Evolutionary conservation across 2,329 filamentous ascomycete genomes (phyloP).

Genomic region (Balansia obtecta): DNA sequence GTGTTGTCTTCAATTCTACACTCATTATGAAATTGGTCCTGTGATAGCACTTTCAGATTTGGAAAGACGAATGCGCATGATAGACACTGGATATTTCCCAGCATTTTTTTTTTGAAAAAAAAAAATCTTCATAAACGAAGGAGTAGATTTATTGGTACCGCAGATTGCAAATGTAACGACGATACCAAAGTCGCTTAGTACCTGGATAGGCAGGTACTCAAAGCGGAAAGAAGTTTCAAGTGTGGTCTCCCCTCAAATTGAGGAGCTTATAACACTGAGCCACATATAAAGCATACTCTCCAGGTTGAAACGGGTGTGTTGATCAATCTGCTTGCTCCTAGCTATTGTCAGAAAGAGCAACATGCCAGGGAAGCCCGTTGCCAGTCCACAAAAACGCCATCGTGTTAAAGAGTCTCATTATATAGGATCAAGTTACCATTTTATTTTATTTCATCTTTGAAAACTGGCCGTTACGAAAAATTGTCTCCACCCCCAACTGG

Average conservation of each 20-base stretch:
- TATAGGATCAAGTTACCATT: not conserved
- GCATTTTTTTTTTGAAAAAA: no score
- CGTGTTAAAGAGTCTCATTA: conserved; percentile 9
- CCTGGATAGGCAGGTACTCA: no score
- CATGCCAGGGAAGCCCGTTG: not conserved
- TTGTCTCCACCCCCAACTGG: conserved; percentile 17
- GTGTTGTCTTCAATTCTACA: not conserved
- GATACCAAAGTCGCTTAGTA: no score
- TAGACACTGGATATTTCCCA: no score
- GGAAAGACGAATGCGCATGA: not conserved
- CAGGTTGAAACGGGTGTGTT: conserved; percentile 13
- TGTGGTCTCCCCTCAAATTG: not conserved
- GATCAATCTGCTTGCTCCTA: conserved; percentile 5
- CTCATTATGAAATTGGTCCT: not conserved
- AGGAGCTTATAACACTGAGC: not conserved
- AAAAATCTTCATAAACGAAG: no score
- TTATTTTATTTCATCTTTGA: not conserved
- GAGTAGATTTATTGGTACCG: no score
- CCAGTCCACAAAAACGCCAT: conserved; percentile 9
- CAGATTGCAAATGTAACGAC: no score
- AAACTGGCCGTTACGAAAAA: conserved; percentile 11
- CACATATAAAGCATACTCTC: not conserved
- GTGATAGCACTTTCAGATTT: not conserved
- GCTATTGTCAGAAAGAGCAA: not conserved
- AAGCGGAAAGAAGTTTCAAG: not conserved